phyloP scores from a whole-genome alignment of 2,329 filamentous ascomycete species.

The Tolypocladium amazonense region DNA sequence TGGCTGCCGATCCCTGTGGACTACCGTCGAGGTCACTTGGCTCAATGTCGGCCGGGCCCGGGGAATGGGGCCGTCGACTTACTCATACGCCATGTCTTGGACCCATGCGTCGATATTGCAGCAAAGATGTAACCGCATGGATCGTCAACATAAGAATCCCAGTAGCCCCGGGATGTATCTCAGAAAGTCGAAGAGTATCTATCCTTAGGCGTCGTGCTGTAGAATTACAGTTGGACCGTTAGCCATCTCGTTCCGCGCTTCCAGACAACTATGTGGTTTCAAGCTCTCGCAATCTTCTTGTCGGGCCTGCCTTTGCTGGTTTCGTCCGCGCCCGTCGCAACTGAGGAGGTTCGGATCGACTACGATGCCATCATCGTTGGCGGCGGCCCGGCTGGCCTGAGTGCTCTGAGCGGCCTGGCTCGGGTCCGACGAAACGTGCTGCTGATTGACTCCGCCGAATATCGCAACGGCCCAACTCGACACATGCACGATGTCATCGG shows the following conservation, averaged over 20 bases:
- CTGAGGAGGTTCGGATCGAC: slow-evolving; percentile 5
- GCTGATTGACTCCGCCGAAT: slow-evolving; percentile 46
- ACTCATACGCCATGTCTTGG: background rate
- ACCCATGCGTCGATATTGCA: background rate
- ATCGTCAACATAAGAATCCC: background rate
- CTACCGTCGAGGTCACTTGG: background rate
- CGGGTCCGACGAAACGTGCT: slow-evolving; percentile 44
- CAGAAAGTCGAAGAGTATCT: background rate
- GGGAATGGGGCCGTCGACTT: background rate
- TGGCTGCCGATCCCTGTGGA: background rate
- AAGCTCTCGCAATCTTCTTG: slow-evolving; percentile 2
- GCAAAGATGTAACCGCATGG: background rate
- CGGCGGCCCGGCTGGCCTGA: slow-evolving; percentile 46
- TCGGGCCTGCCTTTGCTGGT: slow-evolving; percentile 8
- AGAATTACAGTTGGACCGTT: background rate
- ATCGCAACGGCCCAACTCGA: slow-evolving; percentile 45
- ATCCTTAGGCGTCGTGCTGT: background rate
- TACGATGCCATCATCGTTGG: slow-evolving; percentile 49
- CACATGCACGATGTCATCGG: slow-evolving; percentile 53
- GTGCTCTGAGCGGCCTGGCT: slow-evolving; percentile 44
- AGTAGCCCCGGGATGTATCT: background rate
- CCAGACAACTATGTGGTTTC: slow-evolving; percentile 6
- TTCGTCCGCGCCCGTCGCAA: slow-evolving; percentile 4
- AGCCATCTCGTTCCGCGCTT: background rate
- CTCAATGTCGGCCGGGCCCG: too few relatives aligned